Percentiles rank a stretch among this genome's conserved stretches.
phyloP scores from a whole-genome alignment of 768 basidiomycete genomes.

The Glaciozyma antarctica region DNA sequence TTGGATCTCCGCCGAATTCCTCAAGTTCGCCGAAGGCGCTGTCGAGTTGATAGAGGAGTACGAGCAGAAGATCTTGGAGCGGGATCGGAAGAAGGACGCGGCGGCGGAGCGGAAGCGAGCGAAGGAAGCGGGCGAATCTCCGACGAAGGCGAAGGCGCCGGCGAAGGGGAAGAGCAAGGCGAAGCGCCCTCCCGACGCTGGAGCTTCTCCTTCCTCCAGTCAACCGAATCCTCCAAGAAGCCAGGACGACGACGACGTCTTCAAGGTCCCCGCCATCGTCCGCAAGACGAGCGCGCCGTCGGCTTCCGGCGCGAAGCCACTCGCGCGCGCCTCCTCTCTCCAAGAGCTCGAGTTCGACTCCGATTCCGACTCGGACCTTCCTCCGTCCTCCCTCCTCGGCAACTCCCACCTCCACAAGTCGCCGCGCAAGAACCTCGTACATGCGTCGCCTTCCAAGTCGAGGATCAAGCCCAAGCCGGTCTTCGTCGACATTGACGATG shows the following conservation, averaged over 20 bases:
- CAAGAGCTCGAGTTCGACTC: background rate
- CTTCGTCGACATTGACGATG: background rate
- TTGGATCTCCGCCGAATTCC: conserved; percentile 11
- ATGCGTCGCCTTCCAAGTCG: background rate
- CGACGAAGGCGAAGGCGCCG: background rate
- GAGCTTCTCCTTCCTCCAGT: background rate
- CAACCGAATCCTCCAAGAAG: background rate
- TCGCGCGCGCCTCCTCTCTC: background rate
- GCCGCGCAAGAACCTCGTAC: background rate
- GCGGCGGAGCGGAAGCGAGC: background rate
- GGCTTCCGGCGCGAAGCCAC: background rate
- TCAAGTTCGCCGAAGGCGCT: background rate
- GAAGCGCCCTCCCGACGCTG: no score
- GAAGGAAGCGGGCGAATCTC: conserved; percentile 5
- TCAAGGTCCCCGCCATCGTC: background rate
- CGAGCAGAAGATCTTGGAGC: background rate
- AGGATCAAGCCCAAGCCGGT: background rate
- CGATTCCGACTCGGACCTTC: background rate
- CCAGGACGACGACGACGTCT: background rate
- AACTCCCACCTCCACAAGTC: background rate
- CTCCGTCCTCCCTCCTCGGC: background rate
- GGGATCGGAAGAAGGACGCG: conserved; percentile 6
- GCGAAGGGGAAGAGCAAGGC: background rate
- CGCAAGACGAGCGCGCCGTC: background rate
- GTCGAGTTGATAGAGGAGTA: background rate